phyloP scores from a whole-genome alignment of 306 rosid genomes.

The Prunus dulcis region DNA sequence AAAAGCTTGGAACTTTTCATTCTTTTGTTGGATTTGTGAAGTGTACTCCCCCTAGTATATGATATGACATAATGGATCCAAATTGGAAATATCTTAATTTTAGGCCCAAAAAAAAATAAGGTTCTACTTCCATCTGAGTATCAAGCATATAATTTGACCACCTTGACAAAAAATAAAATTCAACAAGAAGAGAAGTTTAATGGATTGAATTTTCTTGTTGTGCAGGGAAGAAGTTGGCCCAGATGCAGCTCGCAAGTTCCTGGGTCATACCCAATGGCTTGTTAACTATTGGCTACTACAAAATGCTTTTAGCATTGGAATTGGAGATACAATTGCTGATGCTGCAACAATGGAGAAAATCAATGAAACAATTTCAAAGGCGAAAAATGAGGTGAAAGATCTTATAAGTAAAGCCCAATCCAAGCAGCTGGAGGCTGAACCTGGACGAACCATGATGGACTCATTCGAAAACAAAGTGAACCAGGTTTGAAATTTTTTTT shows the following conservation, averaged over 20 bases:
- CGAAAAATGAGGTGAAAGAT: constrained; percentile 85
- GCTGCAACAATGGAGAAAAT: constrained; percentile 90
- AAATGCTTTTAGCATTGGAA: constrained; percentile 93
- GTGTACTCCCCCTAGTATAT: too few relatives aligned
- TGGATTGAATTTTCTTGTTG: constrained; percentile 19
- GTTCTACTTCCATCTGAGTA: background rate
- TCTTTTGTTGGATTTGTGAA: too few relatives aligned
- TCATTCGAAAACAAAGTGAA: constrained; percentile 96
- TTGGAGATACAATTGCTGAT: constrained; percentile 98
- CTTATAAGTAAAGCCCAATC: constrained; percentile 85
- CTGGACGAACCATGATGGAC: constrained; percentile 98
- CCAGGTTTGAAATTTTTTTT: constrained; percentile 48
- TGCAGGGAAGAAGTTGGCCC: constrained; percentile 99
- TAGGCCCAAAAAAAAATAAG: too few relatives aligned
- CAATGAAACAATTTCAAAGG: constrained; percentile 79
- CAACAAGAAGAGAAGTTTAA: background rate
- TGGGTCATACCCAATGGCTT: constrained; percentile 99
- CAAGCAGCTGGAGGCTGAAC: constrained; percentile 86
- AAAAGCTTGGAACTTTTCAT: too few relatives aligned
- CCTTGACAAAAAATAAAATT: background rate
- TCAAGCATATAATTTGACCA: background rate
- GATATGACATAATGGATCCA: too few relatives aligned
- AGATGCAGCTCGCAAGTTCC: constrained; percentile 97
- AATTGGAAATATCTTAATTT: too few relatives aligned
- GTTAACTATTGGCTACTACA: constrained; percentile 98